Evolutionary conservation across 108 stramenopile species (phyloP).

Genomic region (Nannochloropsis gaditana): DNA sequence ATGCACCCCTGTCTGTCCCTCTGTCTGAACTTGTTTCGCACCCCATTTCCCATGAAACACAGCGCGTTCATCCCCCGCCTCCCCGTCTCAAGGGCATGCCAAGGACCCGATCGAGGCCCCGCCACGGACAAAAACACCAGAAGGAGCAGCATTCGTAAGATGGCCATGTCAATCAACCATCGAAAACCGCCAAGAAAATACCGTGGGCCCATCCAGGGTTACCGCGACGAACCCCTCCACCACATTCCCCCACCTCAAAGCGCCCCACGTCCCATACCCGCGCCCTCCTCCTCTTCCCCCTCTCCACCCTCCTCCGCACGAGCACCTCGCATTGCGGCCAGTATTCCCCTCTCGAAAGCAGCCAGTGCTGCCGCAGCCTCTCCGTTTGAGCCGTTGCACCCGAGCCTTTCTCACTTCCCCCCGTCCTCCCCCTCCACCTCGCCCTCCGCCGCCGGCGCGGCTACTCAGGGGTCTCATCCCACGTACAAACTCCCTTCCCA

Average conservation of each 20-base stretch:
- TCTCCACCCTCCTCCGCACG: neutral
- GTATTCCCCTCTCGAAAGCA: conserved; percentile 8
- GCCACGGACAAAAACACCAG: neutral
- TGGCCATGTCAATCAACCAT: neutral
- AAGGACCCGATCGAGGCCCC: neutral
- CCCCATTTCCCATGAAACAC: neutral
- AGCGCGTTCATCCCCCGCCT: conserved; percentile 8
- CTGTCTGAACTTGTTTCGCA: neutral
- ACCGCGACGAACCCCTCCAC: conserved; percentile 13
- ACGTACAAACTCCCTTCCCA: neutral
- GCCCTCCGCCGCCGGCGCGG: neutral
- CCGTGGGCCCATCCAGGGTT: conserved; percentile 10
- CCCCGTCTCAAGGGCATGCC: neutral
- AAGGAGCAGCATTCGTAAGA: neutral
- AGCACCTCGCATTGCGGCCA: conserved; percentile 1
- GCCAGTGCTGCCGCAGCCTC: neutral
- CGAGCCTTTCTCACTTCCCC: neutral
- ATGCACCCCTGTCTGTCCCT: neutral
- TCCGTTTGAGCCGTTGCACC: neutral
- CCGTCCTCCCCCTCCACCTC: neutral
- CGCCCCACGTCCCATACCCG: neutral
- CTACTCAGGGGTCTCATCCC: neutral
- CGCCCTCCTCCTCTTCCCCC: neutral
- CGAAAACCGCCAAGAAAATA: neutral
- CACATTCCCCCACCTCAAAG: neutral